These are phyloP conservation scores for Amanita subjunquillea DNA, from an alignment of 768 basidiomycete species.

Conservation along the genomic window DNA sequence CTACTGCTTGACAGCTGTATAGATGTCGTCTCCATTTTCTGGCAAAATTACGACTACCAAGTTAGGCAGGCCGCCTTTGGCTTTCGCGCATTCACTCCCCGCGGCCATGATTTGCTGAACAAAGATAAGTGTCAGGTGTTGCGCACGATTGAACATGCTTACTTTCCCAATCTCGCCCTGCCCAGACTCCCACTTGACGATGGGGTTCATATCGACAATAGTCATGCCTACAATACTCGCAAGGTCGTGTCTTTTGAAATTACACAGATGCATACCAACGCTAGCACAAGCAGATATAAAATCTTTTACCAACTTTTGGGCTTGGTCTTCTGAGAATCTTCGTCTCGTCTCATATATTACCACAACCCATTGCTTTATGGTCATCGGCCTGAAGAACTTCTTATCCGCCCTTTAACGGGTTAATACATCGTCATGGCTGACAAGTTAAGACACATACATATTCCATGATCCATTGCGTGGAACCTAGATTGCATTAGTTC, in stretches of 20 bases:
- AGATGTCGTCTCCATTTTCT: constrained; percentile 63
- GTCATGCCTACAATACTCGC: constrained; percentile 40
- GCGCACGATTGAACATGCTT: not conserved
- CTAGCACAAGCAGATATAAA: constrained; percentile 34
- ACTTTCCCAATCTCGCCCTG: constrained; percentile 41
- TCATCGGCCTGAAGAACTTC: constrained; percentile 43
- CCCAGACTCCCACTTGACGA: constrained; percentile 45
- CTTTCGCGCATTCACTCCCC: constrained; percentile 33
- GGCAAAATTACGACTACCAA: constrained; percentile 66
- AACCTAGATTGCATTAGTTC: constrained; percentile 21
- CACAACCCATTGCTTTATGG: constrained; percentile 51
- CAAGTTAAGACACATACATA: constrained; percentile 35
- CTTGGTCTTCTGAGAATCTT: constrained; percentile 37
- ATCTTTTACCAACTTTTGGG: constrained; percentile 40
- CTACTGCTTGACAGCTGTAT: constrained; percentile 71
- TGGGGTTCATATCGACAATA: constrained; percentile 32
- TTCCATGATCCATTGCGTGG: constrained; percentile 71
- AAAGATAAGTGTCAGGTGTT: constrained; percentile 20
- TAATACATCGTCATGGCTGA: constrained; percentile 16
- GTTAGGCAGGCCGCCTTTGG: constrained; percentile 31
- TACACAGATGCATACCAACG: too few species aligned
- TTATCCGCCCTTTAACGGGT: constrained; percentile 56
- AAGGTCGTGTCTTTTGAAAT: constrained; percentile 22
- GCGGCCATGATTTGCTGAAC: constrained; percentile 35
- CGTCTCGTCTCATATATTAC: constrained; percentile 47